phyloP scores from a whole-genome alignment of 1,139 yeast genomes.

The Diutina scorzettiae region DNA sequence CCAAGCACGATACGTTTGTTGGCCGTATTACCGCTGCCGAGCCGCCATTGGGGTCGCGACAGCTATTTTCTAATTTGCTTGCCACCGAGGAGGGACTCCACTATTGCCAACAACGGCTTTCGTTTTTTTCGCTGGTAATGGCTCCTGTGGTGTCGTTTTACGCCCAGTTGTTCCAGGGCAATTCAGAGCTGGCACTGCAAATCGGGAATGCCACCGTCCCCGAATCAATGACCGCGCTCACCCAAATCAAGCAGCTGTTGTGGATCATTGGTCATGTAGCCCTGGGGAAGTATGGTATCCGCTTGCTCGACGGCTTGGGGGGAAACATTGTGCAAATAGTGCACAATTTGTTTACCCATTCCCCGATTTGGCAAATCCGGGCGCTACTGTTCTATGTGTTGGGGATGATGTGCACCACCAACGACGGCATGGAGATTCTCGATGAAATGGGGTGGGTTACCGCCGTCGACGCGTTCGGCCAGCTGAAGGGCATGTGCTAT shows the following conservation, averaged over 20 bases:
- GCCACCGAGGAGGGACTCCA: constrained; percentile 70
- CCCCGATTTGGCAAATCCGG: constrained; percentile 51
- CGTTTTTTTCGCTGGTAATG: background rate
- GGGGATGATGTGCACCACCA: constrained; percentile 63
- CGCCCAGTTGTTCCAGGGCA: background rate
- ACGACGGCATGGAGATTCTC: constrained; percentile 75
- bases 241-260: constrained; percentile 47
- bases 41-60: constrained; percentile 15
- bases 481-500: constrained; percentile 35
- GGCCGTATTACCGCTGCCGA: background rate
- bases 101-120: constrained; percentile 14
- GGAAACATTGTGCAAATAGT: constrained; percentile 33
- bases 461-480: constrained; percentile 39
- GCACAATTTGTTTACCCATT: constrained; percentile 14
- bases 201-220: background rate
- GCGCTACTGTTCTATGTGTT: constrained; percentile 71
- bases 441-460: constrained; percentile 68
- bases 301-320: constrained; percentile 45
- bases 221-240: background rate
- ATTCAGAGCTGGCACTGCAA: background rate
- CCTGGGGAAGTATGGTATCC: constrained; percentile 54
- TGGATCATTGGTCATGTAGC: constrained; percentile 89
- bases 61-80: constrained; percentile 65
- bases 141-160: background rate
- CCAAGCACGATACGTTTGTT: background rate